Evolutionary conservation across 495 filamentous ascomycete species (phyloP).

Genomic region (Penicillium canariense): DNA sequence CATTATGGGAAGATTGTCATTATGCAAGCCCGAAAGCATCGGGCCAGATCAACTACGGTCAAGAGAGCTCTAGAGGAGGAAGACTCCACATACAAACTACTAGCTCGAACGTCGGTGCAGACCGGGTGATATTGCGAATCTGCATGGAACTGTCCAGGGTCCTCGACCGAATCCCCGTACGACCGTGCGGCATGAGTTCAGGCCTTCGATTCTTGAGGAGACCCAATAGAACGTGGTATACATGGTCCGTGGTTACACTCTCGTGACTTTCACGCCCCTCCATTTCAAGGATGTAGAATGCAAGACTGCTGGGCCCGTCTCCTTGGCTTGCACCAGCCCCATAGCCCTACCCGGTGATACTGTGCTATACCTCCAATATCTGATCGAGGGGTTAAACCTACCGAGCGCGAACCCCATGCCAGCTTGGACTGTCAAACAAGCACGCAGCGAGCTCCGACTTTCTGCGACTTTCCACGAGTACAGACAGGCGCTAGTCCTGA

Average conservation of each 20-base stretch:
- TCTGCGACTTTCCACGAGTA: conserved; percentile 12
- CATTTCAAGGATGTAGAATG: neutral
- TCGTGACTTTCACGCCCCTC: neutral
- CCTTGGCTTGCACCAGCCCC: too few relatives aligned
- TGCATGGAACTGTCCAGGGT: neutral
- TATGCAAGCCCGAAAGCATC: too few relatives aligned
- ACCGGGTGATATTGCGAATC: conserved; percentile 6
- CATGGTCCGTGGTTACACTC: conserved; percentile 6
- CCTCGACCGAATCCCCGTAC: neutral
- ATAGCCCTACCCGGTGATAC: too few relatives aligned
- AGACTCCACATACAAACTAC: neutral
- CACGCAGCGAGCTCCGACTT: neutral
- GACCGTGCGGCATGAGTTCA: conserved; percentile 11
- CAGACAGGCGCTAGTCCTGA: conserved; percentile 2
- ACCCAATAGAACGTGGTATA: conserved; percentile 2
- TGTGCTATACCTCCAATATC: neutral
- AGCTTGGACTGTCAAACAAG: conserved; percentile 2
- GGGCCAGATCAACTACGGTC: too few relatives aligned
- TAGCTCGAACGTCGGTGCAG: neutral
- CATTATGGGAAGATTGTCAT: too few relatives aligned
- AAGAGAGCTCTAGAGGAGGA: too few relatives aligned
- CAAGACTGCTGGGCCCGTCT: too few relatives aligned
- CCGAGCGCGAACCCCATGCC: too few relatives aligned
- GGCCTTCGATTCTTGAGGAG: neutral
- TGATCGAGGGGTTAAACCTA: too few relatives aligned